A percentile compares a stretch with the other conserved stretches of the same genome.
phyloP scores from a whole-genome alignment of 257 asterid species.

The Salvia rosmarinus region DNA sequence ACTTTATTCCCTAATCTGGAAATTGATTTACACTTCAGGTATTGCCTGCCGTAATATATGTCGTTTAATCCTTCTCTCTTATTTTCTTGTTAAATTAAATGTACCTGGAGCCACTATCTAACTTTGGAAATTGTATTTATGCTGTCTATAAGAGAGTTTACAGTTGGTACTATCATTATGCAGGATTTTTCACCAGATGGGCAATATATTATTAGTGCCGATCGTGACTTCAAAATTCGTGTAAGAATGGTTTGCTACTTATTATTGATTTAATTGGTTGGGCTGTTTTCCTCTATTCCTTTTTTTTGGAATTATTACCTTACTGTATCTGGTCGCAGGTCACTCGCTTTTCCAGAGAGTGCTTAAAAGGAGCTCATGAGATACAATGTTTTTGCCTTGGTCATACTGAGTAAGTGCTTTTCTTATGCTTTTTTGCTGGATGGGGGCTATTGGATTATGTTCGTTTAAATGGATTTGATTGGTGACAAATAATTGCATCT shows the following conservation, averaged over 20 bases:
- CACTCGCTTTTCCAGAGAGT: conserved; percentile 71
- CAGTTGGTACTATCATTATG: conserved; percentile 24
- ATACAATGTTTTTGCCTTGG: conserved; percentile 93
- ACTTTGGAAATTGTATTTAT: neutral
- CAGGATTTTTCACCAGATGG: conserved; percentile 94
- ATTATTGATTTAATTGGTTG: conserved; percentile 6
- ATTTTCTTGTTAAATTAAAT: neutral
- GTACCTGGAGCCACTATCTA: neutral
- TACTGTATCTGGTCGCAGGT: conserved; percentile 56
- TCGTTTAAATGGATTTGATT: conserved; percentile 18
- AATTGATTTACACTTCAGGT: neutral
- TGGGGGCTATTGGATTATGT: conserved; percentile 14
- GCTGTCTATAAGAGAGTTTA: conserved; percentile 10
- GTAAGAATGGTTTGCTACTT: conserved; percentile 46
- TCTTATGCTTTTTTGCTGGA: neutral
- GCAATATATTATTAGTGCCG: conserved; percentile 72
- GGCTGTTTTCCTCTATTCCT: conserved; percentile 4
- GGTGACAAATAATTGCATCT: neutral
- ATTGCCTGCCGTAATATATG: neutral
- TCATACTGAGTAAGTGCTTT: conserved; percentile 79
- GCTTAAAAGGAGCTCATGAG: conserved; percentile 80
- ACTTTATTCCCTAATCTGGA: neutral
- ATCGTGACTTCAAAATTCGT: conserved; percentile 95
- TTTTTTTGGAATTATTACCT: conserved; percentile 23
- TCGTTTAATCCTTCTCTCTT: neutral